A percentile compares a stretch with the other conserved stretches of the same genome.
Conservation (phyloP, 768 basidiomycete species). For the Boletus sp. region DNA sequence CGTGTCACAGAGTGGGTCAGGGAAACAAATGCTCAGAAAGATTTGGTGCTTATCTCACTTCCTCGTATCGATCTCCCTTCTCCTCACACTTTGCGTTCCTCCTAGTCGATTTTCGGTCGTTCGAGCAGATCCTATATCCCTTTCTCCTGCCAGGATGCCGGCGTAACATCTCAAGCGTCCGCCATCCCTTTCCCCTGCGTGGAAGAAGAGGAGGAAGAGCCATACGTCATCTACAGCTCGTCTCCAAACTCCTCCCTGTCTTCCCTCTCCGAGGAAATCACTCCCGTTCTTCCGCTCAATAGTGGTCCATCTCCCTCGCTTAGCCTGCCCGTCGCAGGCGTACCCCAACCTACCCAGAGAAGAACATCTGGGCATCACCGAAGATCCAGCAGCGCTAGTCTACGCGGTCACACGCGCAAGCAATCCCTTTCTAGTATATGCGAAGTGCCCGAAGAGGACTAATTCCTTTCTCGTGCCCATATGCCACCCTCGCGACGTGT, state of each 20-base stretch:
- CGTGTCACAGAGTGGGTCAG: conserved; percentile 39
- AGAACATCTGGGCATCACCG: conserved; percentile 26
- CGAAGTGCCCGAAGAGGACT: conserved; percentile 35
- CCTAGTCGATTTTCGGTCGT: conserved; percentile 24
- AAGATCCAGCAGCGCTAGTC: conserved; percentile 32
- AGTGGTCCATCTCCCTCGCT: conserved; percentile 14
- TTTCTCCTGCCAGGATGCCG: conserved; percentile 10
- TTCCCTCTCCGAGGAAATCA: conserved; percentile 31
- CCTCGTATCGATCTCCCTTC: neutral
- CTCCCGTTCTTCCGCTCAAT: conserved; percentile 24
- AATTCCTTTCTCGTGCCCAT: neutral
- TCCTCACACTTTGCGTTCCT: neutral
- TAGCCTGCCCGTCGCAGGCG: neutral
- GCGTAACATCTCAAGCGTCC: conserved; percentile 10
- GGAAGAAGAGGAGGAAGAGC: conserved; percentile 33
- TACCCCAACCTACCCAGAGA: conserved; percentile 14
- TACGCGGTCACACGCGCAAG: conserved; percentile 30
- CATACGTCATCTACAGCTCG: conserved; percentile 34
- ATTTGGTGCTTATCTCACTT: conserved; percentile 11
- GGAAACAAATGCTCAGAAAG: conserved; percentile 30
- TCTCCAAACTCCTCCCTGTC: conserved; percentile 33
- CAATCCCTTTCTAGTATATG: conserved; percentile 33
- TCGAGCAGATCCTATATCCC: conserved; percentile 7
- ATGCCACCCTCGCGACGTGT: neutral
- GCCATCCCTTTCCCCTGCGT: conserved; percentile 24